A percentile compares a stretch with the other conserved stretches of the same genome.
Conservation (phyloP, 306 rosid species). For the Castanospermum australe region DNA sequence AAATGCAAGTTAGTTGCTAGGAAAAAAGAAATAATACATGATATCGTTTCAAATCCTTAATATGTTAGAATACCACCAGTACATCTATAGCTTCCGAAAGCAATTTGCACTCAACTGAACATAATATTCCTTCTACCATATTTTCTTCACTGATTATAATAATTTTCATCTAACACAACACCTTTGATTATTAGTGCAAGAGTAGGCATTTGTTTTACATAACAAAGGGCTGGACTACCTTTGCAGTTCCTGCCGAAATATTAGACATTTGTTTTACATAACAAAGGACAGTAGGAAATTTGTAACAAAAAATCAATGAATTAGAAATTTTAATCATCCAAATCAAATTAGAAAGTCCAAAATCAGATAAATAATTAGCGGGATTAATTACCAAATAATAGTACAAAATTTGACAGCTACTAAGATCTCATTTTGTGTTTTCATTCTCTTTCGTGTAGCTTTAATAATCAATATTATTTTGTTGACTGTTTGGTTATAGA, state of each 20-base stretch:
- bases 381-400: not conserved
- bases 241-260: conserved; percentile 1
- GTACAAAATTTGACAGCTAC: not conserved
- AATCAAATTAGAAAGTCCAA: not conserved
- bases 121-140: conserved; percentile 6
- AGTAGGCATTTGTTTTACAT: no score
- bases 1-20: conserved; percentile 31
- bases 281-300: not conserved
- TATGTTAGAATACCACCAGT: conserved; percentile 17
- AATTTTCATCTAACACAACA: conserved; percentile 21
- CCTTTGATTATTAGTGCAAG: conserved; percentile 18
- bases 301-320: not conserved
- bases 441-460: not conserved
- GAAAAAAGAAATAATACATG: conserved; percentile 27
- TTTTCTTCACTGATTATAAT: conserved; percentile 7
- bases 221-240: not conserved
- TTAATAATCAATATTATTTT: not conserved
- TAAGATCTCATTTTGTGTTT: not conserved
- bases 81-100: conserved; percentile 23
- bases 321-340: not conserved
- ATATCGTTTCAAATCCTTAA: conserved; percentile 20
- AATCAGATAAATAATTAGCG: not conserved
- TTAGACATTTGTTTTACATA: conserved; percentile 5
- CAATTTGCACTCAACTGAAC: conserved; percentile 22
- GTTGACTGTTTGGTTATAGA: not conserved